These are phyloP conservation scores for Maudiozyma humilis DNA, from an alignment of 1,139 yeast genomes.

Conservation along the genomic window DNA sequence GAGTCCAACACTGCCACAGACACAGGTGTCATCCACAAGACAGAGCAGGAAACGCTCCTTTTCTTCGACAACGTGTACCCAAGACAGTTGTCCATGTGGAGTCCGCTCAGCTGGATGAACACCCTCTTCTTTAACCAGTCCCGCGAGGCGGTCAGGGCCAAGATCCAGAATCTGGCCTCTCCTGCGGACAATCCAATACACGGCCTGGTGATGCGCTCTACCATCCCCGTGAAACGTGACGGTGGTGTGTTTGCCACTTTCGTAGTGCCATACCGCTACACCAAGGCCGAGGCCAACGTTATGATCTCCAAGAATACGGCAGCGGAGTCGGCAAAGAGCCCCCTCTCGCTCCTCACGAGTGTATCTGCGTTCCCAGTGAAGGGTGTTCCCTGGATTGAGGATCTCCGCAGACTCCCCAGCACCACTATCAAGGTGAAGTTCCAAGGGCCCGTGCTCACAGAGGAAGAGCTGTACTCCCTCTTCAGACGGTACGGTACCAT, in stretches of 20 bases:
- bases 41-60: constrained; percentile 45
- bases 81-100: constrained; percentile 36
- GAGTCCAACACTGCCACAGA: constrained; percentile 42
- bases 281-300: constrained; percentile 44
- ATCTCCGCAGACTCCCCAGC: constrained; percentile 68
- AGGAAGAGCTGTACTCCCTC: constrained; percentile 74
- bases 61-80: constrained; percentile 49
- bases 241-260: constrained; percentile 91
- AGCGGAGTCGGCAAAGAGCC: constrained; percentile 27
- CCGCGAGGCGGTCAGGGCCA: constrained; percentile 32
- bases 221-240: constrained; percentile 69
- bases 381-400: constrained; percentile 96
- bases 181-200: constrained; percentile 37
- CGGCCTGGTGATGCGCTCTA: constrained; percentile 37
- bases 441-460: constrained; percentile 67
- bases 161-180: constrained; percentile 35
- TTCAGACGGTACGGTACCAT: constrained; percentile 85
- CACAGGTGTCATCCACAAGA: constrained; percentile 53
- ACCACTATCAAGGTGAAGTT: constrained; percentile 54
- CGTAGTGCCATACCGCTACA: constrained; percentile 44
- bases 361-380: constrained; percentile 63
- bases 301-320: constrained; percentile 44
- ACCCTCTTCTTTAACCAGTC: constrained; percentile 30
- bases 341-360: constrained; percentile 32
- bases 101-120: constrained; percentile 35